Percentiles rank a stretch among this genome's conserved stretches.
Conservation (phyloP, 352 stramenopile genomes). For the Phytopythium montanum region DNA sequence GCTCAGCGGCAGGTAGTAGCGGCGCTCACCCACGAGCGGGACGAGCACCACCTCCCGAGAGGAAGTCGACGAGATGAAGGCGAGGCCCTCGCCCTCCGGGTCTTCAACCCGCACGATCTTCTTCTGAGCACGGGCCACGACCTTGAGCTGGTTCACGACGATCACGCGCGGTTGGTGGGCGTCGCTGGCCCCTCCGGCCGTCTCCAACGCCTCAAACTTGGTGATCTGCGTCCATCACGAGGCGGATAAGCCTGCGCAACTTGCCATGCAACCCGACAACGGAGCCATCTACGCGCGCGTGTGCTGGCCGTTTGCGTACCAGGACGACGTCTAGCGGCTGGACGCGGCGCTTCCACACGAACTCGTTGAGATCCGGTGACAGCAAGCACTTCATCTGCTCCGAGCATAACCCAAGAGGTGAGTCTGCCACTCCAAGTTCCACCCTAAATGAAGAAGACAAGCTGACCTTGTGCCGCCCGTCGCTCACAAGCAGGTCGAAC, state of each 20-base stretch:
- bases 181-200: slow-evolving; percentile 9
- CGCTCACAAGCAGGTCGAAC: slow-evolving; percentile 66
- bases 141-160: slow-evolving; percentile 17
- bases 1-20: slow-evolving; percentile 52
- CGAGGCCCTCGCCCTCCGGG: slow-evolving; percentile 13
- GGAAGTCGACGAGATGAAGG: slow-evolving; percentile 32
- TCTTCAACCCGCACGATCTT: slow-evolving; percentile 12
- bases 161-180: slow-evolving; percentile 11
- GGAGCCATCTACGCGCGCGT: background rate
- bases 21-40: slow-evolving; percentile 35
- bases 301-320: slow-evolving; percentile 9
- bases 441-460: background rate
- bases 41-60: slow-evolving; percentile 41
- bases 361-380: slow-evolving; percentile 24
- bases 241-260: background rate
- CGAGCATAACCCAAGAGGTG: too few species aligned
- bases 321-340: slow-evolving; percentile 26
- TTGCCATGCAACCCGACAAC: too few species aligned
- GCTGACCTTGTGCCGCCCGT: slow-evolving; percentile 38
- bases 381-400: slow-evolving; percentile 44
- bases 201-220: slow-evolving; percentile 24
- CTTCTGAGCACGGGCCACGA: background rate
- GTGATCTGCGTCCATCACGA: slow-evolving; percentile 13
- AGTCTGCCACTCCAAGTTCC: too few species aligned
- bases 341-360: slow-evolving; percentile 39